Base-by-base conservation (phyloP, 2,329 filamentous ascomycete species). In the Botrytis fragariae region DNA sequence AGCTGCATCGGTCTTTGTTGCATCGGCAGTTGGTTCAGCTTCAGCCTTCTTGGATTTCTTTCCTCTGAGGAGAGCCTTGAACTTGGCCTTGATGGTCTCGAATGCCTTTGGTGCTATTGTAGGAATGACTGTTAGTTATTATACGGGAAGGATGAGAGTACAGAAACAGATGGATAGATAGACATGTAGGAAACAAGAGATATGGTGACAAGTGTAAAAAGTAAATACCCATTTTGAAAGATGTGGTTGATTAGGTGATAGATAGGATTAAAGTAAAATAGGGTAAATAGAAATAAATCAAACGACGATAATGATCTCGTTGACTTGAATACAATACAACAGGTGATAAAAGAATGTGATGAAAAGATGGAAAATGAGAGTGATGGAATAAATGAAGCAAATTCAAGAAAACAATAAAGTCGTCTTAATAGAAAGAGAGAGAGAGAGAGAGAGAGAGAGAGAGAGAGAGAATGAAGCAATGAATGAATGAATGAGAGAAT, bases 51-150 rank as follows among this genome's bases (percentile, higher is more conserved):
- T 78, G 51, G 62, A 73, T 65, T 76, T 77, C 74, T 80, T 80
- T 73, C 75, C 73, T 74, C 76, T 79, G 69, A 81, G 74, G 39
- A 80, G 44, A 64, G 74, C 60, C 80, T 81, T 81, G 74, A 80
- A 59, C 74, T 78, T 80, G 63, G 77, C 75, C 78, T 80, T 81
- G 71, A 81, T 65, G 62, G 76, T 73, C 25, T 73, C 68, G 45
- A 81, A 45, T 39, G 78, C 77, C 62, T 80, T 81, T 73, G 80
- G 79, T 75, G 80, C 80, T 81, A 63, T 45, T 57, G 35, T 10
- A 51, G 45, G n/a, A 73, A 44, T 2, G 37, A 29, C 35, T 69
- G 69, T 51, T 45, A 65, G 63, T 64, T n/a, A 32, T 42, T 10
- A 18, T 20, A n/a, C 16, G 39, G n/a, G 18, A 51, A 61, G 59